phyloP scores from a whole-genome alignment of 352 stramenopile genomes.

The Thalassiosira livingstoniorum region DNA sequence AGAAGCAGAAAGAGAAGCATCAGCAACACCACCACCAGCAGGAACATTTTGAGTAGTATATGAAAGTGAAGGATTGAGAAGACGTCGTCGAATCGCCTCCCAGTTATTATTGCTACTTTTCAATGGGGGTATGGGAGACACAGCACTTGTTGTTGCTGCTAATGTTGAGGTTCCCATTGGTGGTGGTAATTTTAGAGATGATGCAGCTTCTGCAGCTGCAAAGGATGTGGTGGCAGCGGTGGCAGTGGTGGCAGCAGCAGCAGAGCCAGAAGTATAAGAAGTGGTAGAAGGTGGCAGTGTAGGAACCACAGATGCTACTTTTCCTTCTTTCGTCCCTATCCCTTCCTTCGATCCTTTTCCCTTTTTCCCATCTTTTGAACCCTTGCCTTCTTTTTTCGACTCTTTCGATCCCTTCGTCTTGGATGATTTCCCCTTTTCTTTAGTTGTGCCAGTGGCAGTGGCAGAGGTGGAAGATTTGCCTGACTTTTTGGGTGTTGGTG shows the following conservation, averaged over 20 bases:
- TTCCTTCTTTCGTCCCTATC: no score
- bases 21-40: no score
- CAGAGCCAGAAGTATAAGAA: background rate
- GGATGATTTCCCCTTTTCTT: background rate
- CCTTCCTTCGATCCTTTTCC: no score
- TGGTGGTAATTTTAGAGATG: background rate
- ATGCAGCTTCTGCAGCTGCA: background rate
- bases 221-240: background rate
- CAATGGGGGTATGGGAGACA: background rate
- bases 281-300: background rate
- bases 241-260: background rate
- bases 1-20: no score
- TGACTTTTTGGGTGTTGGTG: background rate
- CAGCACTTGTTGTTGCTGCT: conserved; percentile 1
- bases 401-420: background rate
- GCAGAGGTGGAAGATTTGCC: background rate
- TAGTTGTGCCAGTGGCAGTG: background rate
- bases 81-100: no score
- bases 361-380: no score
- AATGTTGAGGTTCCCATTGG: background rate
- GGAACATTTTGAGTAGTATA: no score
- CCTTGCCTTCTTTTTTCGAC: no score
- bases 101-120: background rate
- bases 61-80: no score
- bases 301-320: no score